These are phyloP conservation scores for Ascochyta clinopodiicola DNA, from an alignment of 2,329 filamentous ascomycete species.

Conservation along the genomic window DNA sequence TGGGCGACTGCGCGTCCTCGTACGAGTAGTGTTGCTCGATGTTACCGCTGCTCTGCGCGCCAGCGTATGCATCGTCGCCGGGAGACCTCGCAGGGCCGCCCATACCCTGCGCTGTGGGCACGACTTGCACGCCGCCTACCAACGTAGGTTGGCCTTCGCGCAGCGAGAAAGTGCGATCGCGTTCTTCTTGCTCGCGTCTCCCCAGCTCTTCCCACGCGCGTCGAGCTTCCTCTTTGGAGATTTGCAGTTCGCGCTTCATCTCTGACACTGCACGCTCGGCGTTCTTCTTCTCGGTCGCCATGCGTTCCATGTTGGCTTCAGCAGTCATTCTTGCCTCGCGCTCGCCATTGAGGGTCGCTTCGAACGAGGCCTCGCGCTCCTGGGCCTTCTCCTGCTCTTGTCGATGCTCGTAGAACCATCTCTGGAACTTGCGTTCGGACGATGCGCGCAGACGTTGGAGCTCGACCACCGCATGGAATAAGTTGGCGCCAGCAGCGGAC, in stretches of 20 bases:
- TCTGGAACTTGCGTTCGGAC: conserved; percentile 95
- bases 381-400: conserved; percentile 84
- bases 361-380: conserved; percentile 82
- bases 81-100: conserved; percentile 50
- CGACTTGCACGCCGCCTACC: conserved; percentile 91
- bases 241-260: conserved; percentile 90
- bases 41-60: conserved; percentile 41
- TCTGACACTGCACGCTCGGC: conserved; percentile 82
- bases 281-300: conserved; percentile 71
- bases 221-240: conserved; percentile 94
- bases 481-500: conserved; percentile 94
- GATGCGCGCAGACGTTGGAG: conserved; percentile 91
- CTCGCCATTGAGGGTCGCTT: conserved; percentile 76
- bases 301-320: conserved; percentile 68
- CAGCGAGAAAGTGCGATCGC: conserved; percentile 83
- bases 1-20: conserved; percentile 59
- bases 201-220: conserved; percentile 98
- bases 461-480: conserved; percentile 97
- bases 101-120: conserved; percentile 81
- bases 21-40: conserved; percentile 58
- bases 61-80: conserved; percentile 41
- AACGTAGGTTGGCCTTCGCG: conserved; percentile 86
- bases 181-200: conserved; percentile 88
- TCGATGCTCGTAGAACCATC: conserved; percentile 97
- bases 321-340: conserved; percentile 72